These are phyloP conservation scores for Colletotrichum agaves DNA, from an alignment of 2,329 filamentous ascomycete species.

Conservation along the genomic window DNA sequence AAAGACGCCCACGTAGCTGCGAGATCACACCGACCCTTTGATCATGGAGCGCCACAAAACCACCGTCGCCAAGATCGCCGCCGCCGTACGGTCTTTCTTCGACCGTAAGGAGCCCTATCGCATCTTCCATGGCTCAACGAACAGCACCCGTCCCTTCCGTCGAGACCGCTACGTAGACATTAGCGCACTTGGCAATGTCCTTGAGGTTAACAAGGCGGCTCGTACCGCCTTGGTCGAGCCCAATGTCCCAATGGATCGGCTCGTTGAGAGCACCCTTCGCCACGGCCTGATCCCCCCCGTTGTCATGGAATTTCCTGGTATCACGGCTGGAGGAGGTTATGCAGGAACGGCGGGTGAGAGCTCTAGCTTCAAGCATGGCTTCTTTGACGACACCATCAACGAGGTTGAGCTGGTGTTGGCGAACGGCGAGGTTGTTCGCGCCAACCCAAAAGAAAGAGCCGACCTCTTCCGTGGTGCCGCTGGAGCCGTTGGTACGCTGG, in stretches of 20 bases:
- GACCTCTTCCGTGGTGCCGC: slow-evolving; percentile 75
- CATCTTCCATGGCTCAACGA: slow-evolving; percentile 82
- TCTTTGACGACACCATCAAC: slow-evolving; percentile 74
- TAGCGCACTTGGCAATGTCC: slow-evolving; percentile 69
- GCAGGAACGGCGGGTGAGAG: slow-evolving; percentile 78
- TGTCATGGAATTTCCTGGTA: slow-evolving; percentile 81
- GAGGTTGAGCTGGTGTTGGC: slow-evolving; percentile 76
- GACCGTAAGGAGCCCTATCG: slow-evolving; percentile 69
- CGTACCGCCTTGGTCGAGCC: slow-evolving; percentile 77
- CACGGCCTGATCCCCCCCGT: slow-evolving; percentile 76
- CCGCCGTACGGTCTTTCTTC: slow-evolving; percentile 60
- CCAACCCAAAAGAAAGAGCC: slow-evolving; percentile 52
- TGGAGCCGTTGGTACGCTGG: slow-evolving; percentile 75
- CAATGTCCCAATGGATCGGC: slow-evolving; percentile 79
- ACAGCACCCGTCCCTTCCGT: slow-evolving; percentile 72
- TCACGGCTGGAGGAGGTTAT: slow-evolving; percentile 78
- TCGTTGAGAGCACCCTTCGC: slow-evolving; percentile 73
- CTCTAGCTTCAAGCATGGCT: slow-evolving; percentile 75
- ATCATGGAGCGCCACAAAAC: slow-evolving; percentile 62
- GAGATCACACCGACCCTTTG: background rate
- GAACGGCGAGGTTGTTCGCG: slow-evolving; percentile 70
- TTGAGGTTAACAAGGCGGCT: slow-evolving; percentile 66
- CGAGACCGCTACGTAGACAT: slow-evolving; percentile 69
- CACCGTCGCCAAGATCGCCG: slow-evolving; percentile 59
- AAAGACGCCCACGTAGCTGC: too few species aligned